phyloP scores from a whole-genome alignment of 2,329 filamentous ascomycete genomes.

The Cladosporium colombiae region DNA sequence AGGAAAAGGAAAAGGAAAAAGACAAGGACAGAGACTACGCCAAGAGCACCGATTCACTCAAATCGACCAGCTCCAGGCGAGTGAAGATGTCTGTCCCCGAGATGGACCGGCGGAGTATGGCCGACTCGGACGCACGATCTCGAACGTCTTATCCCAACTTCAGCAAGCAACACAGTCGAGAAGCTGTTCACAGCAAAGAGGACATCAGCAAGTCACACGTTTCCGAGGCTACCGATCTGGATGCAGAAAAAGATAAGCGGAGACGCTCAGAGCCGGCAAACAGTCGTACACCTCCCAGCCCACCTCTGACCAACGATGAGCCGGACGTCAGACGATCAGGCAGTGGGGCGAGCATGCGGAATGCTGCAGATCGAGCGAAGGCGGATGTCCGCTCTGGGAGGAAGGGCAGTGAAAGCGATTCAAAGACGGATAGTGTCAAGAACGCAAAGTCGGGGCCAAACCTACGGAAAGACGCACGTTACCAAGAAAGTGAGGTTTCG shows the following conservation, averaged over 20 bases:
- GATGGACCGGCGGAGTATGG: slow-evolving; percentile 46
- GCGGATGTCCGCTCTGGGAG: slow-evolving; percentile 42
- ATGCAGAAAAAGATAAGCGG: slow-evolving; percentile 32
- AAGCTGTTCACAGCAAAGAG: slow-evolving; percentile 66
- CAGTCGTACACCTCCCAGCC: slow-evolving; percentile 47
- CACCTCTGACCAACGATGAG: slow-evolving; percentile 48
- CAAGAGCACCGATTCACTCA: slow-evolving; percentile 26
- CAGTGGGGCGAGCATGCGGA: slow-evolving; percentile 48
- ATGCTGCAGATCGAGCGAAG: slow-evolving; percentile 40
- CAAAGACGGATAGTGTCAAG: slow-evolving; percentile 40
- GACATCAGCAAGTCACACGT: slow-evolving; percentile 36
- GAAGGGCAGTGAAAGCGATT: slow-evolving; percentile 45
- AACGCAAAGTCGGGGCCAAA: slow-evolving; percentile 45
- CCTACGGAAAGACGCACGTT: slow-evolving; percentile 42
- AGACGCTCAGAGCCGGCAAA: slow-evolving; percentile 34
- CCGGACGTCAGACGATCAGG: slow-evolving; percentile 47
- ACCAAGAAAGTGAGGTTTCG: slow-evolving; percentile 45
- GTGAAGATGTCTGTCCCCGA: slow-evolving; percentile 44
- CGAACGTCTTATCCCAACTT: slow-evolving; percentile 74
- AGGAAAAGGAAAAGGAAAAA: slow-evolving; percentile 21
- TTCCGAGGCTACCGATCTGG: slow-evolving; percentile 47
- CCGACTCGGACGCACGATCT: slow-evolving; percentile 40
- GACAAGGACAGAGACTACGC: slow-evolving; percentile 25
- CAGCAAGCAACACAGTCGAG: slow-evolving; percentile 90
- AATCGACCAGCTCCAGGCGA: slow-evolving; percentile 22